Conservation (phyloP, 306 rosid genomes). For the Trifolium pratense region DNA sequence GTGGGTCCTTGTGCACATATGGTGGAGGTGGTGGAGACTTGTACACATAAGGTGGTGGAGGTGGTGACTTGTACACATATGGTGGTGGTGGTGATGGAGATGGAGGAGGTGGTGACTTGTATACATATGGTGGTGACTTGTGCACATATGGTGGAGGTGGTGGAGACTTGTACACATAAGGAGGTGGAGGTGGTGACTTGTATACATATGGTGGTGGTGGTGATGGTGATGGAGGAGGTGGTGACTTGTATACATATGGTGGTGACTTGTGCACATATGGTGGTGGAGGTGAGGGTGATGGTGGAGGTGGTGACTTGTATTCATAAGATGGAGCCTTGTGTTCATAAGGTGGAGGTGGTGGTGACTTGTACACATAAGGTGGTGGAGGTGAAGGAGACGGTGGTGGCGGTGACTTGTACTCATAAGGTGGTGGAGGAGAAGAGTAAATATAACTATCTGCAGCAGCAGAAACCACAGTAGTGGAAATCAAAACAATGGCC, state of each 20-base stretch:
- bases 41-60: neutral
- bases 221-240: neutral
- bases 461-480: conserved; percentile 61
- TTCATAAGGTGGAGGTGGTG: conserved; percentile 2
- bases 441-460: conserved; percentile 74
- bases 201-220: neutral
- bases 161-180: conserved; percentile 4
- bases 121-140: conserved; percentile 33
- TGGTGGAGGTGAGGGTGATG: conserved; percentile 20
- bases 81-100: conserved; percentile 70
- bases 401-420: conserved; percentile 22
- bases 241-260: neutral
- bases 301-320: conserved; percentile 28
- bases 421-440: conserved; percentile 72
- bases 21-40: conserved; percentile 8
- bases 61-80: conserved; percentile 12
- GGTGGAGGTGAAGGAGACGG: conserved; percentile 71
- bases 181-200: conserved; percentile 6
- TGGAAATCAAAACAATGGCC: conserved; percentile 57
- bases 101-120: conserved; percentile 21
- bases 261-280: conserved; percentile 30
- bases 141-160: conserved; percentile 64
- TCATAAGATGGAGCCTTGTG: neutral
- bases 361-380: conserved; percentile 27
- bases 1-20: neutral